Evolutionary conservation across 2,329 filamentous ascomycete species (phyloP).

Genomic region (Penicillium janthinellum): DNA sequence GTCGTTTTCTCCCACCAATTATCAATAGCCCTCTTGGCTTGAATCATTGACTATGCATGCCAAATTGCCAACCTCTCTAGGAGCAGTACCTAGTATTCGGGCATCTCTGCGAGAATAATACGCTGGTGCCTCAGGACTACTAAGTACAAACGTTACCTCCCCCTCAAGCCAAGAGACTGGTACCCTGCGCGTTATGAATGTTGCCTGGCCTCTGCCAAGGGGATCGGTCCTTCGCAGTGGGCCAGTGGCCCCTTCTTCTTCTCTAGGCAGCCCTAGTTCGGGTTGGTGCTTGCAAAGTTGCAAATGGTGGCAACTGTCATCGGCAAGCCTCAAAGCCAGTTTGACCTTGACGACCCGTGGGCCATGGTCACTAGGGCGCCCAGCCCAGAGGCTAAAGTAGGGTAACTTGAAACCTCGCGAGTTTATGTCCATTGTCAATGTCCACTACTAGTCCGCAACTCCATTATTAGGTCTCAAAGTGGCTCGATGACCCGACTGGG

Average conservation of each 20-base stretch:
- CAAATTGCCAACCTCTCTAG: not conserved
- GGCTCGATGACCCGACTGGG: conserved; percentile 17
- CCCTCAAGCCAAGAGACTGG: conserved; percentile 12
- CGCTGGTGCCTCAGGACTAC: conserved; percentile 13
- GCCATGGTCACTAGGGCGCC: conserved; percentile 14
- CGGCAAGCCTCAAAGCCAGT: conserved; percentile 25
- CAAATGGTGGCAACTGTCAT: conserved; percentile 23
- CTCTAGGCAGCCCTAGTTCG: not conserved
- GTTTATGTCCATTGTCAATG: not conserved
- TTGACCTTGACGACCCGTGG: conserved; percentile 9
- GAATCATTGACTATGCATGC: not conserved
- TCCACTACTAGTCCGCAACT: not conserved
- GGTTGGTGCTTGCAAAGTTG: not conserved
- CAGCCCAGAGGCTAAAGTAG: not conserved
- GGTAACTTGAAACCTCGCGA: not conserved
- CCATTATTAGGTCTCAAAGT: conserved; percentile 8
- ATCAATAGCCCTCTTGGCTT: not conserved
- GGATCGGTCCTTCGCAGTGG: conserved; percentile 9
- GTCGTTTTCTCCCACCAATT: conserved; percentile 9
- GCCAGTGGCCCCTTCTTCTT: not conserved
- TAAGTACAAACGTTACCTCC: not conserved
- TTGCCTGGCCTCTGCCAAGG: conserved; percentile 19
- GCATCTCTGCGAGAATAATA: not conserved
- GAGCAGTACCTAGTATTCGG: not conserved
- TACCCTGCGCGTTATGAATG: not conserved